Conservation (phyloP, 192 early-diverging fungal species). For the Backusella sp. region DNA sequence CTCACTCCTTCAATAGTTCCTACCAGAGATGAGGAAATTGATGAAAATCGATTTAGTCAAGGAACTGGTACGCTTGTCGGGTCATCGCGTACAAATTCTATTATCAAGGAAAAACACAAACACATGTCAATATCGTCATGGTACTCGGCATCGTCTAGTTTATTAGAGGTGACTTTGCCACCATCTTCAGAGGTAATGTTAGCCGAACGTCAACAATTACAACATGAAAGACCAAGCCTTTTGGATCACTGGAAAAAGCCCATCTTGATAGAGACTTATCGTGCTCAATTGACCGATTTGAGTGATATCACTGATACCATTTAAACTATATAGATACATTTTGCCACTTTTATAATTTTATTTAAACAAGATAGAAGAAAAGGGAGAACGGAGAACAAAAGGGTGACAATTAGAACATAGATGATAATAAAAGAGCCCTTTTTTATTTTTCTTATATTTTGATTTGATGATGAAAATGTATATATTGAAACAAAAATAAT, state of each 20-base stretch:
- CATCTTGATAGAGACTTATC: conserved; percentile 7
- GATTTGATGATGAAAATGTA: not conserved
- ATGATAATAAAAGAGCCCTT: not conserved
- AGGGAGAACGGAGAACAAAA: not conserved
- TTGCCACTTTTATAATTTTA: not conserved
- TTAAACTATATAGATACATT: not conserved
- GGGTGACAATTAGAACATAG: not conserved
- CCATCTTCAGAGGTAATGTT: not conserved
- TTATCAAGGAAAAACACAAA: not conserved
- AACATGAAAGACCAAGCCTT: conserved; percentile 5
- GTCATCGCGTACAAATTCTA: not conserved
- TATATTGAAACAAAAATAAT: not conserved
- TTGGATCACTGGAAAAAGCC: not conserved
- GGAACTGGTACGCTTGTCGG: not conserved
- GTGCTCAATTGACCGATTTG: conserved; percentile 7
- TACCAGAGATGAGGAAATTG: not conserved
- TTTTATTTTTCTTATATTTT: not conserved
- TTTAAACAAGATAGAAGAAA: not conserved
- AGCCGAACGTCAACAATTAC: conserved; percentile 1
- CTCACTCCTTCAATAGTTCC: not conserved
- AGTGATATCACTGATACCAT: not conserved
- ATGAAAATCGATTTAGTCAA: not conserved
- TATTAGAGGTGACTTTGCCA: not conserved
- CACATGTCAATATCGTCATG: conserved; percentile 1
- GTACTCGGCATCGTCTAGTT: not conserved